phyloP scores from a whole-genome alignment of 2,329 filamentous ascomycete genomes.

The Fusarium sp. region DNA sequence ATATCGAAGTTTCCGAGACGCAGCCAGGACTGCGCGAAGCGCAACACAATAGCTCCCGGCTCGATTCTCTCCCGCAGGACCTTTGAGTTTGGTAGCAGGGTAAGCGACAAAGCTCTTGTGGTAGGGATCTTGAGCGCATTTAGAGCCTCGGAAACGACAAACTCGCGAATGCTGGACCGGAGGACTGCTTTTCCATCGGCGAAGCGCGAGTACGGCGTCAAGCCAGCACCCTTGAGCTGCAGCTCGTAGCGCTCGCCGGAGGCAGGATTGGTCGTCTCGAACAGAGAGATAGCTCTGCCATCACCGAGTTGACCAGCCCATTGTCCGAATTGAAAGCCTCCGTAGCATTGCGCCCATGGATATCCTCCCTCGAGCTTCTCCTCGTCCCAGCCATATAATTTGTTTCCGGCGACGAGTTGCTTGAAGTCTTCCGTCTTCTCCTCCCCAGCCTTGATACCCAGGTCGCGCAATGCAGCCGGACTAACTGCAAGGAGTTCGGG shows the following conservation, averaged over 20 bases:
- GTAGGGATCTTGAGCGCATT: constrained; percentile 89
- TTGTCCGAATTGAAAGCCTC: constrained; percentile 84
- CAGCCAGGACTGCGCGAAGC: constrained; percentile 94
- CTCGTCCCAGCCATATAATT: constrained; percentile 84
- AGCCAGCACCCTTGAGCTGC: constrained; percentile 93
- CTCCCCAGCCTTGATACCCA: constrained; percentile 82
- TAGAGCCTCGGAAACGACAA: constrained; percentile 90
- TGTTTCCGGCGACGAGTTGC: constrained; percentile 85
- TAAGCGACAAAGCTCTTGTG: constrained; percentile 88
- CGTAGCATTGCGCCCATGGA: constrained; percentile 99
- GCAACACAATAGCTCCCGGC: constrained; percentile 91
- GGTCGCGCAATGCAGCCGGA: constrained; percentile 81
- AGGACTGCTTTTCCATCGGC: constrained; percentile 96
- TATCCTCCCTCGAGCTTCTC: constrained; percentile 80
- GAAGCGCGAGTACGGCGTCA: constrained; percentile 95
- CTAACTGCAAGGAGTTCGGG: constrained; percentile 89
- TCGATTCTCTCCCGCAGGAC: constrained; percentile 87
- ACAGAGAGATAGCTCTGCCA: constrained; percentile 93
- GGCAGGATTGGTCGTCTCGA: constrained; percentile 85
- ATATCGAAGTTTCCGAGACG: constrained; percentile 97
- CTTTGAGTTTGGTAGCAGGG: constrained; percentile 78
- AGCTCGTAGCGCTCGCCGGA: constrained; percentile 87
- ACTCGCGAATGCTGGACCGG: constrained; percentile 93
- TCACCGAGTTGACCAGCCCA: constrained; percentile 98
- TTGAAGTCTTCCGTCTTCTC: constrained; percentile 82